Conservation (phyloP, 2,329 filamentous ascomycete species). For the Colletotrichum godetiae region DNA sequence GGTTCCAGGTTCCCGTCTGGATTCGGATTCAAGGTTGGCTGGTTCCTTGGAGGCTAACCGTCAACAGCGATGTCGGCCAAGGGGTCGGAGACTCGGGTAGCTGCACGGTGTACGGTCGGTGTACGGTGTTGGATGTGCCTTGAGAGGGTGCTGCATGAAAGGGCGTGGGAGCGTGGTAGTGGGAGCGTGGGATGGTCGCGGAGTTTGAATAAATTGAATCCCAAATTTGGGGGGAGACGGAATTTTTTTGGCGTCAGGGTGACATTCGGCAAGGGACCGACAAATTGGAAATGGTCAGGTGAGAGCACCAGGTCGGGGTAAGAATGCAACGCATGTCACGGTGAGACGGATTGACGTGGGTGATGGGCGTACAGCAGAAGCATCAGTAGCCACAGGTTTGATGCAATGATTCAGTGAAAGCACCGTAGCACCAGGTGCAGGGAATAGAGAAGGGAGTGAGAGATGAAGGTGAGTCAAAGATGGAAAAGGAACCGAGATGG, state of each 20-base stretch:
- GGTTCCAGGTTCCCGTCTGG: background rate
- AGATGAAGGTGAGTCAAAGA: slow-evolving; percentile 19
- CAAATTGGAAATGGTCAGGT: slow-evolving; percentile 32
- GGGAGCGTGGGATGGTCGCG: background rate
- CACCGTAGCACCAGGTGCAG: background rate
- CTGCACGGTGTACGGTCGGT: background rate
- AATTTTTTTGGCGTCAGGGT: slow-evolving; percentile 11
- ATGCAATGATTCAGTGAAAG: too few relatives aligned
- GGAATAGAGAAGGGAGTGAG: background rate
- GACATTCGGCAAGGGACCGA: slow-evolving; percentile 26
- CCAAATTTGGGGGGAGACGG: slow-evolving; percentile 1
- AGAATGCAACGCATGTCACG: slow-evolving; percentile 10
- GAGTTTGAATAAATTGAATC: background rate
- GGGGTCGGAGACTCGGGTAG: slow-evolving; percentile 22
- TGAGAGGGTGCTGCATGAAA: background rate
- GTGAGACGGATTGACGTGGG: slow-evolving; percentile 17
- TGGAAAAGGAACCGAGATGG: slow-evolving; percentile 10
- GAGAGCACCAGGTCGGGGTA: slow-evolving; percentile 16
- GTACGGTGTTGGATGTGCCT: background rate
- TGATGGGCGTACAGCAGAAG: background rate
- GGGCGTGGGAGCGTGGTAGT: too few relatives aligned
- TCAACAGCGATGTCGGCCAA: slow-evolving; percentile 26
- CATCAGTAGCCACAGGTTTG: background rate
- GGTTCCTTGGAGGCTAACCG: background rate
- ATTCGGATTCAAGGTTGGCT: background rate